Percentiles rank a stretch among this genome's conserved stretches.
These are phyloP conservation scores for Polychaeton citri DNA, from an alignment of 2,329 filamentous ascomycete genomes.

Conservation along the genomic window DNA sequence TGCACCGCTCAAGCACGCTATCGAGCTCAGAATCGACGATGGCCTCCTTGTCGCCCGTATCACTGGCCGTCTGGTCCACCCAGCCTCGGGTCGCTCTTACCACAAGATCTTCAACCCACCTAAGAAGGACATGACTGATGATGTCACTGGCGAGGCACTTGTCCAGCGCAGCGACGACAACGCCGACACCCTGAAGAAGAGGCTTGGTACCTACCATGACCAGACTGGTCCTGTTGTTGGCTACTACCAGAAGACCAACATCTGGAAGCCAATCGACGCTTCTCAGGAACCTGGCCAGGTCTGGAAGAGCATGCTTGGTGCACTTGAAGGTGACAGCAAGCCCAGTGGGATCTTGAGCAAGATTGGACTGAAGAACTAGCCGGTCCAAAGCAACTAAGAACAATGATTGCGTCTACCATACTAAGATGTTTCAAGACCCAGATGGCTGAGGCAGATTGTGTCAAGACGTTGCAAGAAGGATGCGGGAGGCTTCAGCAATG, in stretches of 20 bases:
- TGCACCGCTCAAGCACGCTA: slow-evolving; percentile 82
- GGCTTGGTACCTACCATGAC: slow-evolving; percentile 79
- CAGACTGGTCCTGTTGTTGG: slow-evolving; percentile 86
- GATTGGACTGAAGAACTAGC: slow-evolving; percentile 41
- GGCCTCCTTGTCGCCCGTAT: slow-evolving; percentile 86
- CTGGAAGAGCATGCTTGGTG: slow-evolving; percentile 80
- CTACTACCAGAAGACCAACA: slow-evolving; percentile 95
- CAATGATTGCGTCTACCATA: no score
- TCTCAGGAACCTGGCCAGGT: slow-evolving; percentile 92
- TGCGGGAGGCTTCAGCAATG: no score
- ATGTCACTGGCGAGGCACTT: slow-evolving; percentile 89
- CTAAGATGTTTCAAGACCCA: no score
- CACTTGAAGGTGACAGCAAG: slow-evolving; percentile 47
- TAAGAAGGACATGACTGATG: slow-evolving; percentile 86
- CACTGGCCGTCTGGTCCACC: slow-evolving; percentile 90
- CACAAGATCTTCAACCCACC: slow-evolving; percentile 99
- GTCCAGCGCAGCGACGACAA: slow-evolving; percentile 97
- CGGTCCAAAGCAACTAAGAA: no score
- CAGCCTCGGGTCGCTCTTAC: slow-evolving; percentile 89
- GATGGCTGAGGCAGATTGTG: no score
- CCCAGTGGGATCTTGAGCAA: slow-evolving; percentile 37
- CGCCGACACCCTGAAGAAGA: slow-evolving; percentile 88
- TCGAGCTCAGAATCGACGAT: slow-evolving; percentile 96
- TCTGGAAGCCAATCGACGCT: slow-evolving; percentile 92
- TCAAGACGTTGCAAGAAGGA: no score